phyloP scores from a whole-genome alignment of 768 basidiomycete genomes.

The Rickenella mellea region DNA sequence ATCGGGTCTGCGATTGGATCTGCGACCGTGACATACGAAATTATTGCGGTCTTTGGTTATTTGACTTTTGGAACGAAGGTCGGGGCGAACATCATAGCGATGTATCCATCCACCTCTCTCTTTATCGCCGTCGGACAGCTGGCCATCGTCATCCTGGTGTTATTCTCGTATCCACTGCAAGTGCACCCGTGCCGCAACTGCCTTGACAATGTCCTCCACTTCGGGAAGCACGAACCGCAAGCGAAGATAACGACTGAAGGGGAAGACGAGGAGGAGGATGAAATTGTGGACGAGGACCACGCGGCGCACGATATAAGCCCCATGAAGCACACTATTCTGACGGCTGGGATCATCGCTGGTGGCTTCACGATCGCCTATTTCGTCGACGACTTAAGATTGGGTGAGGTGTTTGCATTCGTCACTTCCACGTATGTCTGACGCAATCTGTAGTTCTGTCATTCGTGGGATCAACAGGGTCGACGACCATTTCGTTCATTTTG shows the following conservation, averaged over 20 bases:
- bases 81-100: constrained; percentile 87
- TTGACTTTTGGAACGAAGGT: constrained; percentile 90
- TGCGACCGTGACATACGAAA: constrained; percentile 76
- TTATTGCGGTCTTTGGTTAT: constrained; percentile 85
- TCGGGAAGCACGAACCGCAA: constrained; percentile 24
- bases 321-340: constrained; percentile 62
- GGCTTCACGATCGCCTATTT: constrained; percentile 72
- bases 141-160: constrained; percentile 83
- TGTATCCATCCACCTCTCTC: constrained; percentile 84
- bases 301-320: constrained; percentile 51
- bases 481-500: constrained; percentile 93
- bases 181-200: constrained; percentile 90
- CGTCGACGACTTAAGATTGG: constrained; percentile 68
- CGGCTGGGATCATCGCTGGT: constrained; percentile 48
- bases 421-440: neutral
- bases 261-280: constrained; percentile 37
- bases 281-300: constrained; percentile 44
- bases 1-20: constrained; percentile 82
- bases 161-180: constrained; percentile 92
- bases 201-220: constrained; percentile 79
- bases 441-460: constrained; percentile 71
- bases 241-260: constrained; percentile 13
- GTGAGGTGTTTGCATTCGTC: constrained; percentile 28
- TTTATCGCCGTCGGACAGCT: constrained; percentile 91
- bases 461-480: constrained; percentile 94